These are phyloP conservation scores for Solanum chiquidenum DNA, from an alignment of 257 asterid species.

Conservation along the genomic window DNA sequence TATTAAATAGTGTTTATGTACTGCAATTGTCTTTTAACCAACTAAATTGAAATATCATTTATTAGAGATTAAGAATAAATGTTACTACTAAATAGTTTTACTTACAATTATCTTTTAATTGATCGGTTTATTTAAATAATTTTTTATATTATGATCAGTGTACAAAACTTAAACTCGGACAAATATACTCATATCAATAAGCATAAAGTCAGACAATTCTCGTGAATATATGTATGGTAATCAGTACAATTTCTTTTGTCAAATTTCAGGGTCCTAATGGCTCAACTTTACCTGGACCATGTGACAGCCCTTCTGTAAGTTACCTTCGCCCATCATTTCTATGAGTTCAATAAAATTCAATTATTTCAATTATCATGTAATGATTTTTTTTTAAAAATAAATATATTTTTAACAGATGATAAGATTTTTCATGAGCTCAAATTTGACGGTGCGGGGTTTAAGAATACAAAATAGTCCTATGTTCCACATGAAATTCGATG, in stretches of 20 bases:
- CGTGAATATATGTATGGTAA: not conserved
- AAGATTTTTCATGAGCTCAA: slow-evolving; percentile 85
- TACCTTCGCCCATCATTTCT: not conserved
- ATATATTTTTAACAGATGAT: slow-evolving; percentile 39
- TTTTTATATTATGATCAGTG: too few relatives aligned
- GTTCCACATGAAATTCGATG: slow-evolving; percentile 88
- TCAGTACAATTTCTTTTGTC: not conserved
- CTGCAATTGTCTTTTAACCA: too few relatives aligned
- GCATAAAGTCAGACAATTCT: not conserved
- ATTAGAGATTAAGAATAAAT: not conserved
- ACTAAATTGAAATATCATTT: not conserved
- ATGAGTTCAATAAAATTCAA: not conserved
- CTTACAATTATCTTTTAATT: not conserved
- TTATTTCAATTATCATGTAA: not conserved
- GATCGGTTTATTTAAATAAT: not conserved
- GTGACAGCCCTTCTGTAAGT: slow-evolving; percentile 94
- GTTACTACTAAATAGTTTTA: not conserved
- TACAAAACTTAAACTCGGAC: not conserved
- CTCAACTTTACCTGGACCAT: slow-evolving; percentile 85
- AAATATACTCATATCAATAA: not conserved
- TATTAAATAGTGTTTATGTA: too few relatives aligned
- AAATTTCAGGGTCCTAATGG: slow-evolving; percentile 86
- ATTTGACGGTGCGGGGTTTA: slow-evolving; percentile 56
- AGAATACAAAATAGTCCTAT: slow-evolving; percentile 78
- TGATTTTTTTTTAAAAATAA: accelerated